Percentiles rank a stretch among this genome's conserved stretches.
Conservation (phyloP, 208 protist species). For the Angomonas deanei region DNA sequence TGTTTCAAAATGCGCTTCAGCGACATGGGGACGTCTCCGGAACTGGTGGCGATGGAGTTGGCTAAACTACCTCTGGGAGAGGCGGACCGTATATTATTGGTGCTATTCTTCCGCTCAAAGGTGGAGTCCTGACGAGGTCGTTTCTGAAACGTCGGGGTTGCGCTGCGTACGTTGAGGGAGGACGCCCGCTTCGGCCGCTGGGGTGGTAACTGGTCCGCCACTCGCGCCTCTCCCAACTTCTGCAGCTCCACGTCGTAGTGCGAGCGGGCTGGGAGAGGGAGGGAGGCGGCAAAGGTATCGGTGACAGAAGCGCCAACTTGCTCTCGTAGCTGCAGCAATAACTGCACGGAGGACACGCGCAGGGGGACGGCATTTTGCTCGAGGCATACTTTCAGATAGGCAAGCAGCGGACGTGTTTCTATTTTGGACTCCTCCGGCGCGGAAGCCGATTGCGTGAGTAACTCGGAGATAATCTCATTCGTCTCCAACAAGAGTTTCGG, state of each 20-base stretch:
- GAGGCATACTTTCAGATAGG: slow-evolving; percentile 66
- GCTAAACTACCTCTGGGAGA: background rate
- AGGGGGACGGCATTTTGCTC: slow-evolving; percentile 41
- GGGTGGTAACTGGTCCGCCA: slow-evolving; percentile 1
- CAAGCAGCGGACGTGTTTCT: slow-evolving; percentile 20
- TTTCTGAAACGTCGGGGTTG: background rate
- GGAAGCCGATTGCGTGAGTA: slow-evolving; percentile 8
- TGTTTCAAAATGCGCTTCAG: slow-evolving; percentile 44
- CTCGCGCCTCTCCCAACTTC: background rate
- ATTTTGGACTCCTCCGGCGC: background rate
- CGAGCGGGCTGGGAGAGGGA: slow-evolving; percentile 15
- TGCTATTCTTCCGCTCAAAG: background rate
- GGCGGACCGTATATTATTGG: background rate
- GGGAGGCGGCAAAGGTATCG: slow-evolving; percentile 17
- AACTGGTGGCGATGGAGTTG: background rate
- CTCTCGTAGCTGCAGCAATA: slow-evolving; percentile 38
- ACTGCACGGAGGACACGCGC: slow-evolving; percentile 27
- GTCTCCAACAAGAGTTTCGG: slow-evolving; percentile 67
- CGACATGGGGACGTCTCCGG: slow-evolving; percentile 6
- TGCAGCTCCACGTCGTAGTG: slow-evolving; percentile 28
- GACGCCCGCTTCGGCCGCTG: background rate
- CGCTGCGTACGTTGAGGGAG: background rate
- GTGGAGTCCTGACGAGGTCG: background rate
- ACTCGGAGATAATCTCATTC: slow-evolving; percentile 58
- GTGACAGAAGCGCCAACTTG: slow-evolving; percentile 7